phyloP scores from a whole-genome alignment of 2,329 filamentous ascomycete genomes.

The Rhexocercosporidium sp. region DNA sequence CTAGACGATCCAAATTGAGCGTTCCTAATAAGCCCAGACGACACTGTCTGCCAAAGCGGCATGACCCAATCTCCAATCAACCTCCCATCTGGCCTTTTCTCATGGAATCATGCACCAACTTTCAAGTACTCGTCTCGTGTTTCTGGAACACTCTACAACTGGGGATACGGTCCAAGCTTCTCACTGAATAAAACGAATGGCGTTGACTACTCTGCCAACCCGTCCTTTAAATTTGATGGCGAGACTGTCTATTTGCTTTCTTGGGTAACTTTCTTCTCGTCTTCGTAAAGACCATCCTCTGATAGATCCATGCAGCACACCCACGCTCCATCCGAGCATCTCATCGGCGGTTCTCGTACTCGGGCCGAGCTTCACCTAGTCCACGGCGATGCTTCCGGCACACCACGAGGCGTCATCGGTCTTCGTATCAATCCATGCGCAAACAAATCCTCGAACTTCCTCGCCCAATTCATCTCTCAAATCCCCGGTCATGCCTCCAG shows the following conservation, averaged over 20 bases:
- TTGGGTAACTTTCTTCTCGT: background rate
- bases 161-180: slow-evolving; percentile 5
- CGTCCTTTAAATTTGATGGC: slow-evolving; percentile 11
- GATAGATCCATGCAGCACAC: slow-evolving; percentile 1
- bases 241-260: slow-evolving; percentile 5
- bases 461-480: background rate
- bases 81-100: background rate
- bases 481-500: background rate
- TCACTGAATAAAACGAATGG: slow-evolving; percentile 8
- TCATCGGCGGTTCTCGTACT: background rate
- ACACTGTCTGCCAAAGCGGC: slow-evolving; percentile 11
- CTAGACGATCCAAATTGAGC: background rate
- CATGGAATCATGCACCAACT: background rate
- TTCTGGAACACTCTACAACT: slow-evolving; percentile 8
- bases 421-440: slow-evolving; percentile 3
- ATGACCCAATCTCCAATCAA: slow-evolving; percentile 16
- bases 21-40: background rate
- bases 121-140: slow-evolving; percentile 1
- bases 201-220: slow-evolving; percentile 10
- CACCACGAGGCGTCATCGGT: slow-evolving; percentile 13
- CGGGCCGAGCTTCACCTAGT: slow-evolving; percentile 17
- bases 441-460: slow-evolving; percentile 6
- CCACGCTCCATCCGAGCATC: slow-evolving; percentile 14
- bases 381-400: slow-evolving; percentile 6
- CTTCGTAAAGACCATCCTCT: background rate